Evolutionary conservation across 108 stramenopile species (phyloP).

Genomic region (Chaetoceros muelleri): DNA sequence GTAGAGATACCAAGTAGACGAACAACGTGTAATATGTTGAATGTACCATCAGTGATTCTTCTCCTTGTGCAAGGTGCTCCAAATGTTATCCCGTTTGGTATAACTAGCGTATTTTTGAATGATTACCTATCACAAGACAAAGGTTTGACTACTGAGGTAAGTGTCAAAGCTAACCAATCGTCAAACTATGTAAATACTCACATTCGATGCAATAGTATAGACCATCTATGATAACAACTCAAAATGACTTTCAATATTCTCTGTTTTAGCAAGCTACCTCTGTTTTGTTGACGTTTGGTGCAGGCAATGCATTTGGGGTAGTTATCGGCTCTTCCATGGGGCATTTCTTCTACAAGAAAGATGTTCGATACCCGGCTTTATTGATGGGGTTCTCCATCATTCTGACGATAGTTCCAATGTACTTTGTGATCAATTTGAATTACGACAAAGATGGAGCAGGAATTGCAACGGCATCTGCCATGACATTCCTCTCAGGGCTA

Average conservation of each 20-base stretch:
- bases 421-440: constrained; percentile 18
- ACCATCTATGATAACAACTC: background rate
- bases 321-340: constrained; percentile 18
- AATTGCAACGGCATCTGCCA: constrained; percentile 5
- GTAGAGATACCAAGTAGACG: constrained; percentile 11
- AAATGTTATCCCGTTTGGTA: constrained; percentile 35
- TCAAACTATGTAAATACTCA: background rate
- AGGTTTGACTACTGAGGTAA: constrained; percentile 27
- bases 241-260: background rate
- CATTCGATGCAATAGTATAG: background rate
- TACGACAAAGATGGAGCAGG: constrained; percentile 11
- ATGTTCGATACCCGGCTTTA: constrained; percentile 21
- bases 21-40: constrained; percentile 19
- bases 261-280: constrained; percentile 14
- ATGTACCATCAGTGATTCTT: constrained; percentile 29
- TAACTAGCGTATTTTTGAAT: constrained; percentile 33
- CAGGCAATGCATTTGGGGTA: constrained; percentile 36
- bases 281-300: constrained; percentile 33
- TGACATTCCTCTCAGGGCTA: constrained; percentile 18
- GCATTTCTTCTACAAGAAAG: constrained; percentile 25
- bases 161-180: background rate
- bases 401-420: constrained; percentile 27
- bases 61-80: constrained; percentile 39
- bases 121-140: constrained; percentile 35
- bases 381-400: constrained; percentile 27